Evolutionary conservation across 345 rosid species (phyloP), one percentile per base, ranked within the genome.

Genomic region (Capsella bursapastoris): DNA sequence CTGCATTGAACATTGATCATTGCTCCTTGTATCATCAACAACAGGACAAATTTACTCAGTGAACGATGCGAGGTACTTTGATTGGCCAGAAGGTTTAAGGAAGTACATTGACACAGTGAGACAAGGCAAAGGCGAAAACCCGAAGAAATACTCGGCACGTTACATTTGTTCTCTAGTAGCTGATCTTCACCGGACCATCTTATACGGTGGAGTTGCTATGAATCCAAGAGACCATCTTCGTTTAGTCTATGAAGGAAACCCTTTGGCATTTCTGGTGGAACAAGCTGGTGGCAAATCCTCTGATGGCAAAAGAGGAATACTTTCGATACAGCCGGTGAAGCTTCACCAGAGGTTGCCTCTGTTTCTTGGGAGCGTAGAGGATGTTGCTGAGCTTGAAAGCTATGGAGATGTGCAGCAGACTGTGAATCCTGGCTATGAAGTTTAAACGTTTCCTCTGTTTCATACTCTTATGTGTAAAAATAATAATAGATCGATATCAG

Each of bases 391-490:
- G 86, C 76, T 90, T 50, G 88, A 89, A 64, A 89, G 97, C 82
- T 93, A 86, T 61, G 86, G 83, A 62, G 82, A 93, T 78, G 91
- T 93, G 58, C 98, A 93, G 73, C 97, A 93, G 77, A 90, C 82
- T 82, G 90, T 89, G 74, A 93, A 93, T 71, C 98, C 98, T 11
- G 98, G 97, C 7, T 93, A 93, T 79, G 97, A 90, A 80, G 98
- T 93, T 82, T 93, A 81, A 88, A 66, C 14, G 3, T 14, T 25
- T n/a, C 29, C 22, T 66, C 76, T 53, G 14, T 22, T 75, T 43
- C 22, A 37, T 51, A 44, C 12, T 56, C 3, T 22, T 38, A 45
- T 16, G 25, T 69, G 61, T 65, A 32, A 3, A 41, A 22, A 25
- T 4, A 37, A 25, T 40, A 29, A 40, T 70, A 48, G 9, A 37